These are phyloP conservation scores for Limnomonas spitsbergensis DNA, from an alignment of 139 green algal species.

Conservation along the genomic window DNA sequence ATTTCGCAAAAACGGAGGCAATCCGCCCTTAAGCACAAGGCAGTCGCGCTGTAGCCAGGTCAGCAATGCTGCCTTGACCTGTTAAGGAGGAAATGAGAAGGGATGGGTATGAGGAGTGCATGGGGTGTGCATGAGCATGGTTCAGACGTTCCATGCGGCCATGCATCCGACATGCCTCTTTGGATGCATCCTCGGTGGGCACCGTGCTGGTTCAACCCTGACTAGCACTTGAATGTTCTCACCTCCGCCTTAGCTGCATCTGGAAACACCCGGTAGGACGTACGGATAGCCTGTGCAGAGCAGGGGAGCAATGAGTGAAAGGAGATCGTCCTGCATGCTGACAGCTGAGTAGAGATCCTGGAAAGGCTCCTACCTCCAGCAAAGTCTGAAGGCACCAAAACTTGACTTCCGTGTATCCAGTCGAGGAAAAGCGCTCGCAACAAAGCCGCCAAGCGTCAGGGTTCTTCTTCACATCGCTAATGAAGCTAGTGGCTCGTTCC, in stretches of 20 bases:
- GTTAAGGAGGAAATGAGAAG: too few relatives aligned
- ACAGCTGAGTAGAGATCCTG: too few relatives aligned
- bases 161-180: too few relatives aligned
- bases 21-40: conserved; percentile 27
- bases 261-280: conserved; percentile 30
- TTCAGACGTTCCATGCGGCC: too few relatives aligned
- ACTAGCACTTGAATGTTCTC: too few relatives aligned
- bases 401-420: conserved; percentile 77
- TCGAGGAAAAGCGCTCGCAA: conserved; percentile 64
- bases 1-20: conserved; percentile 84
- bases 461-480: conserved; percentile 51
- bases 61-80: conserved; percentile 53
- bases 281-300: conserved; percentile 32
- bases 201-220: too few relatives aligned
- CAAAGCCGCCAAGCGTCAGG: conserved; percentile 74
- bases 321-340: too few relatives aligned
- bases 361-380: conserved; percentile 68
- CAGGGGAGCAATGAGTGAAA: neutral
- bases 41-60: conserved; percentile 57
- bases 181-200: too few relatives aligned
- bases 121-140: too few relatives aligned
- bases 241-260: neutral
- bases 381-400: conserved; percentile 97
- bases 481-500: conserved; percentile 66
- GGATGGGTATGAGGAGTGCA: too few relatives aligned